Conservation (phyloP, 1,284 basidiomycete genomes). For the Cystobasidium pallidum region DNA sequence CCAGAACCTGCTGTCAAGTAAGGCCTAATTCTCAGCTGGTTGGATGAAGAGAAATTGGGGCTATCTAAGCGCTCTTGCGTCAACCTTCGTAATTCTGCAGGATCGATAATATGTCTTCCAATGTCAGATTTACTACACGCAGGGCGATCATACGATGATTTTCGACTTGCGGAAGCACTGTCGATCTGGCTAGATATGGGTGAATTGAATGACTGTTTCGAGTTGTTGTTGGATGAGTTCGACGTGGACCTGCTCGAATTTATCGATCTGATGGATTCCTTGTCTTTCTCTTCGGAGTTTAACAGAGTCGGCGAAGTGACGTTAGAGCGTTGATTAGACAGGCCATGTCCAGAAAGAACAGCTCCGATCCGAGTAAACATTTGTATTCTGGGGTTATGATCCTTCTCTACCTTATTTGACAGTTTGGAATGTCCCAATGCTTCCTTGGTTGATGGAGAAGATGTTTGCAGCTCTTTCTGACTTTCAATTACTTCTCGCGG, state of each 20-base stretch:
- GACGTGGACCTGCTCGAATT: constrained; percentile 7
- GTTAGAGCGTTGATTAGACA: neutral
- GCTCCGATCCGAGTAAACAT: constrained; percentile 8
- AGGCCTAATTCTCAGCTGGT: neutral
- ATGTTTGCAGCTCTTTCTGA: neutral
- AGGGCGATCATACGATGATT: constrained; percentile 10
- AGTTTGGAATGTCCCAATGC: neutral
- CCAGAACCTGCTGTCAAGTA: neutral
- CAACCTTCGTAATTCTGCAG: constrained; percentile 34
- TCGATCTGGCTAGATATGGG: constrained; percentile 1
- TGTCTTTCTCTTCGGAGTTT: constrained; percentile 2
- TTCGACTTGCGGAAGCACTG: constrained; percentile 5
- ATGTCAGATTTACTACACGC: neutral
- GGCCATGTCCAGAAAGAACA: constrained; percentile 1
- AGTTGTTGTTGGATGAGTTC: constrained; percentile 4
- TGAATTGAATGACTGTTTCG: constrained; percentile 7
- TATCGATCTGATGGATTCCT: constrained; percentile 22
- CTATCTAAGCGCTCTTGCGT: constrained; percentile 31
- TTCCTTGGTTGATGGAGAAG: neutral
- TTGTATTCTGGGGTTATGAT: neutral
- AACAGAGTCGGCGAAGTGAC: neutral
- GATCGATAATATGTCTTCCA: constrained; percentile 39
- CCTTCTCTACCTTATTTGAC: neutral
- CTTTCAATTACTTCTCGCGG: neutral
- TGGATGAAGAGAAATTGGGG: neutral